A percentile compares a stretch with the other conserved stretches of the same genome.
Evolutionary conservation across 2,329 filamentous ascomycete genomes (phyloP).

Genomic region (Phyllosticta paracitricarpa): DNA sequence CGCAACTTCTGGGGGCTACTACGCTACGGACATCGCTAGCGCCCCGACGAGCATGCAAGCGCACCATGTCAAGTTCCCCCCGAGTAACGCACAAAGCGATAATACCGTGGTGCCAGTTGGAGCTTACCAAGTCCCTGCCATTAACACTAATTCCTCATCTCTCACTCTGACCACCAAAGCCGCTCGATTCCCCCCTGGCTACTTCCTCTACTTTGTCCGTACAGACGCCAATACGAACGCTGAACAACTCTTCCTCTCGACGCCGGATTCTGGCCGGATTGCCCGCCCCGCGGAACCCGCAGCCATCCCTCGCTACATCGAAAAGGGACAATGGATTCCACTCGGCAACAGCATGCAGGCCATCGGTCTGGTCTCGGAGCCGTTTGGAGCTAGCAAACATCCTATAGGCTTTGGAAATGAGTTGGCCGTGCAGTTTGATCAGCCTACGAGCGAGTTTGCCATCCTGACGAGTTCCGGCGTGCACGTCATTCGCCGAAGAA

Average conservation of each 20-base stretch:
- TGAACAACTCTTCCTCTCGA: conserved; percentile 67
- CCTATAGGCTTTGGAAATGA: conserved; percentile 84
- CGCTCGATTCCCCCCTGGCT: conserved; percentile 67
- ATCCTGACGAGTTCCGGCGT: conserved; percentile 86
- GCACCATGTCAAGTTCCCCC: conserved; percentile 93
- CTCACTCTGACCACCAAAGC: conserved; percentile 28
- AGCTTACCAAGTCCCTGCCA: conserved; percentile 6
- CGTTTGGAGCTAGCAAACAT: conserved; percentile 55
- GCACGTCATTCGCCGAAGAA: conserved; percentile 70
- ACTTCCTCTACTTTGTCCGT: conserved; percentile 76
- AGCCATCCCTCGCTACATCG: conserved; percentile 55
- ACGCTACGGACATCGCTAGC: conserved; percentile 34
- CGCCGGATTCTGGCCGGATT: conserved; percentile 81
- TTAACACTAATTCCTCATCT: conserved; percentile 24
- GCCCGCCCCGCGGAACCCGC: conserved; percentile 44
- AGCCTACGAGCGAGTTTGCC: conserved; percentile 70
- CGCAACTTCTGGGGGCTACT: conserved; percentile 67
- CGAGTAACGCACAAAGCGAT: conserved; percentile 27
- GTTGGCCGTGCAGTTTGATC: conserved; percentile 89
- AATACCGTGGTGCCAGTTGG: conserved; percentile 6
- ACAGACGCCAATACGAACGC: conserved; percentile 32
- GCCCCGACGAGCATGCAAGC: conserved; percentile 83
- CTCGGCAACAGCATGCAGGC: conserved; percentile 67
- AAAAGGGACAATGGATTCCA: conserved; percentile 71
- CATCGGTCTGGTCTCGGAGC: conserved; percentile 63